Base-by-base conservation (phyloP, 768 basidiomycete genomes). In the Tephrocybe sp. region DNA sequence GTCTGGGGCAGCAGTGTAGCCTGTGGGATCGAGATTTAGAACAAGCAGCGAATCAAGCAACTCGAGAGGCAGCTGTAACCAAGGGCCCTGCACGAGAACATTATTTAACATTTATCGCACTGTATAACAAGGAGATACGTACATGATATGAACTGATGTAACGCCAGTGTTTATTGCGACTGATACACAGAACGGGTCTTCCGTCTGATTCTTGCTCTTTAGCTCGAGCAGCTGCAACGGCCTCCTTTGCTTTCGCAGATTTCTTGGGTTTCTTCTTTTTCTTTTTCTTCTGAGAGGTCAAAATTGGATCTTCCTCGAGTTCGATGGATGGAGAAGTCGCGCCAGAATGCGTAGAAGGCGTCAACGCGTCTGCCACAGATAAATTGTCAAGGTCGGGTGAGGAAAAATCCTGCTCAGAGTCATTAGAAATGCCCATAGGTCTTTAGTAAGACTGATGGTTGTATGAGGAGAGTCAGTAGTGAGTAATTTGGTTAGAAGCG, bases 91-190 rank as follows among this genome's bases (percentile, higher is more conserved):
- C 35, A 45, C 58, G 53, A 54, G 42, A 40, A 50, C 62, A 46
- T 61, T 59, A 32, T 52, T 35, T 60, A 45, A 40, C 34, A 36
- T 17, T 56, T 44, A 31, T 11, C 23, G 14, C 12, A 19, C 11
- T 5, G 12, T 36, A 17, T 1, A 14, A 35, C 11, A 32, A 40
- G 23, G 22, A 31, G 22, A 44, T 51, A 83, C 85, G 53, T 71
- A 91, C 90, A 66, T 92, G 89, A 65, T 89, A 92, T 19, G 91
- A 91, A 68, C 88, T 91, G 69, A 94, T 93, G 62, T 92, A 93
- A 23, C 85, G 82, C 92, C 92, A 93, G 62, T 95, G 92, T 67
- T 95, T 95, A 72, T 94, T 93, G 58, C 92, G 80, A 70, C 87
- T 90, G 60, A 95, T 94, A 65, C 87, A 89, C 3, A 94, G 77